phyloP scores from a whole-genome alignment of 1,139 yeast species.

The Meyerozyma guilliermondii region DNA sequence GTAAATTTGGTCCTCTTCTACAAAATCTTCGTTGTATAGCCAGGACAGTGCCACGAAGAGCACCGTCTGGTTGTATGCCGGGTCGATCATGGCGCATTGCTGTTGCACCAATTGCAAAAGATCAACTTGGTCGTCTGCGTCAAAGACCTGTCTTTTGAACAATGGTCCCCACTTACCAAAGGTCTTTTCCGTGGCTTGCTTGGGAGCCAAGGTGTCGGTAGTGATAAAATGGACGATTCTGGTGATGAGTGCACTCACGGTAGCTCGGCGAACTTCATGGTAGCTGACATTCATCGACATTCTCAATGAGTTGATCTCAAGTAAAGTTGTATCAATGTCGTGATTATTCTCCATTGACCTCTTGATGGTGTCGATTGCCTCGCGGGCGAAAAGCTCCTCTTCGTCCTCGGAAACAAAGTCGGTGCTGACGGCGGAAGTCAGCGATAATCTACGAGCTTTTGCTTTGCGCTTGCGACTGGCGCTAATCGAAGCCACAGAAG shows the following conservation, averaged over 20 bases:
- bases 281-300: conserved; percentile 97
- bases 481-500: conserved; percentile 63
- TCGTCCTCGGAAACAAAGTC: conserved; percentile 44
- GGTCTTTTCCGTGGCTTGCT: conserved; percentile 71
- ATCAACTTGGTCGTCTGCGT: conserved; percentile 71
- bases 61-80: conserved; percentile 40
- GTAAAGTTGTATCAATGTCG: conserved; percentile 84
- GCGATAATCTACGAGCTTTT: conserved; percentile 31
- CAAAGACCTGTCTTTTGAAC: conserved; percentile 78
- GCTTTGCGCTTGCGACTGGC: conserved; percentile 37
- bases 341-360: conserved; percentile 91
- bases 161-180: conserved; percentile 78
- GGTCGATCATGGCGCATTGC: conserved; percentile 31
- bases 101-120: conserved; percentile 56
- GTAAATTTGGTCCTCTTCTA: conserved; percentile 76
- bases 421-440: conserved; percentile 35
- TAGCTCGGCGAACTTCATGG: conserved; percentile 85
- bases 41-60: conserved; percentile 62
- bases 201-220: conserved; percentile 69
- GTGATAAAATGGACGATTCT: conserved; percentile 68
- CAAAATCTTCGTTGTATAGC: conserved; percentile 73
- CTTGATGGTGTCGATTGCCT: conserved; percentile 90
- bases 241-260: conserved; percentile 63
- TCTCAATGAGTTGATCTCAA: conserved; percentile 88
- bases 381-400: conserved; percentile 79